A percentile compares a stretch with the other conserved stretches of the same genome.
Evolutionary conservation across 495 filamentous ascomycete species (phyloP).

Genomic region (Hyaloscypha finlandica): DNA sequence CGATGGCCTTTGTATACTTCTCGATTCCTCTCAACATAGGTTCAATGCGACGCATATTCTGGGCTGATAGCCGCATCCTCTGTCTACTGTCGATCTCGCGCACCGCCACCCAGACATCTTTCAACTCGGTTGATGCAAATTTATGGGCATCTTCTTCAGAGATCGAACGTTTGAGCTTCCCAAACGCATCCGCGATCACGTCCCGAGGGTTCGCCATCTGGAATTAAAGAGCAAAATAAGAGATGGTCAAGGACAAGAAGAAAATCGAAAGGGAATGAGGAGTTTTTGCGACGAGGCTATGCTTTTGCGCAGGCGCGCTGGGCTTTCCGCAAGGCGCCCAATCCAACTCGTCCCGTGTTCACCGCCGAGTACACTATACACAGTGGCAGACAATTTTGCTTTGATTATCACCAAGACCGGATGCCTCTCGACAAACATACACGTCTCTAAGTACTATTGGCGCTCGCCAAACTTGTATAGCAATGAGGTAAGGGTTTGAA

Average conservation of each 20-base stretch:
- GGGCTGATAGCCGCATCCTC: constrained; percentile 37
- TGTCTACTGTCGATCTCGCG: constrained; percentile 40
- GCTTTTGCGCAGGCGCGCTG: neutral
- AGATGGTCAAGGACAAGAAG: neutral
- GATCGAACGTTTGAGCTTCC: constrained; percentile 16
- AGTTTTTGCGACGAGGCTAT: neutral
- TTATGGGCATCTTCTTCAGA: constrained; percentile 19
- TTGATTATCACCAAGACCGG: too few relatives aligned
- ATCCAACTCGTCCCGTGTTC: neutral
- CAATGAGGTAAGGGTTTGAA: too few relatives aligned
- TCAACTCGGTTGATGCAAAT: constrained; percentile 28
- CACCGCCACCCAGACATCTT: constrained; percentile 40
- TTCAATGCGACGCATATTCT: constrained; percentile 43
- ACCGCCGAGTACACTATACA: neutral
- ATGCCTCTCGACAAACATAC: too few relatives aligned
- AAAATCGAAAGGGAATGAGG: neutral
- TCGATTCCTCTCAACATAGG: constrained; percentile 42
- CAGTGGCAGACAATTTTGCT: too few relatives aligned
- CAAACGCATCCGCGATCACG: constrained; percentile 10
- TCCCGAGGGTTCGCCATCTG: neutral
- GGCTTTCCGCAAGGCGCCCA: constrained; percentile 6
- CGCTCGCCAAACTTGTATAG: too few relatives aligned
- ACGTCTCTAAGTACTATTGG: too few relatives aligned
- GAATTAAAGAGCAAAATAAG: neutral
- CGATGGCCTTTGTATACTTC: constrained; percentile 43